phyloP scores from a whole-genome alignment of 1,139 yeast species.

The Yamadazyma aaseri region DNA sequence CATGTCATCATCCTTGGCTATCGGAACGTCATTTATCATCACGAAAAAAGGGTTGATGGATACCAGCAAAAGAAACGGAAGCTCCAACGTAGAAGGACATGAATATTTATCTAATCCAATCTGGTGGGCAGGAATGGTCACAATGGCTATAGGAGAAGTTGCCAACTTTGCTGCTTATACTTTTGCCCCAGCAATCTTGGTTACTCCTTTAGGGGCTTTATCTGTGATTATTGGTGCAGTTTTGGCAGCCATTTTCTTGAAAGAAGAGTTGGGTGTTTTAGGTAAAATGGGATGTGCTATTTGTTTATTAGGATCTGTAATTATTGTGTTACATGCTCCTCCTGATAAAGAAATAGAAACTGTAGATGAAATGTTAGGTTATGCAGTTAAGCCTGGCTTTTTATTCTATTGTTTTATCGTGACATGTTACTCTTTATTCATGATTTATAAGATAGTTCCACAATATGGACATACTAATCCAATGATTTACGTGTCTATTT shows the following conservation, averaged over 20 bases:
- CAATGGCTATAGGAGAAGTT: slow-evolving; percentile 90
- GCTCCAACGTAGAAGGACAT: slow-evolving; percentile 62
- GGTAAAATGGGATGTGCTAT: slow-evolving; percentile 97
- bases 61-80: slow-evolving; percentile 64
- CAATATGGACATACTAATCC: slow-evolving; percentile 79
- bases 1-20: slow-evolving; percentile 82
- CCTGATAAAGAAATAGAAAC: slow-evolving; percentile 87
- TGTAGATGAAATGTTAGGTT: slow-evolving; percentile 80
- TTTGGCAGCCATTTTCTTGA: slow-evolving; percentile 77
- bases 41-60: slow-evolving; percentile 85
- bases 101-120: slow-evolving; percentile 80
- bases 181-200: slow-evolving; percentile 91
- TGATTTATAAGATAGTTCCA: slow-evolving; percentile 85
- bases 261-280: slow-evolving; percentile 82
- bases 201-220: slow-evolving; percentile 89
- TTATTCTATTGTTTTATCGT: slow-evolving; percentile 65
- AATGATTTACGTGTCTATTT: slow-evolving; percentile 84
- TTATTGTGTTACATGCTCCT: slow-evolving; percentile 89
- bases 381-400: slow-evolving; percentile 81
- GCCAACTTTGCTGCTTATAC: slow-evolving; percentile 96
- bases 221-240: slow-evolving; percentile 91
- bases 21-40: slow-evolving; percentile 85
- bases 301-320: slow-evolving; percentile 85
- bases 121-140: slow-evolving; percentile 93
- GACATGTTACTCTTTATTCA: slow-evolving; percentile 63